Base-by-base conservation (phyloP, 768 basidiomycete species). In the Boletus insuetus region DNA sequence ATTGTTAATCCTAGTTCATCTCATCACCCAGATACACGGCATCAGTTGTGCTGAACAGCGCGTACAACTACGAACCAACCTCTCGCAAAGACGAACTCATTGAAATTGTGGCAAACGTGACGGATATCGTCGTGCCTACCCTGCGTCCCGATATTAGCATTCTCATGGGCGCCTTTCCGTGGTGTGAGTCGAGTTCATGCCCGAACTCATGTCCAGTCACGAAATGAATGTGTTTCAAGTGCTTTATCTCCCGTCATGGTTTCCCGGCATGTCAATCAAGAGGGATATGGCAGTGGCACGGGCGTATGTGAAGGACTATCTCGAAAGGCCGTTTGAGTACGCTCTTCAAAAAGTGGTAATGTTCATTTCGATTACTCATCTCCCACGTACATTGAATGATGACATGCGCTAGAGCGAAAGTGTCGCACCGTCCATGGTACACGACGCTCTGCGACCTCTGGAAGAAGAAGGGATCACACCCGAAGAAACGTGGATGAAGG, bases 201-300 rank as follows among this genome's bases (percentile, higher is more conserved):
- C 10, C 31, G 4, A 13, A 5, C 35, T 19, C 7, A 49, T 20
- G n/a, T 41, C 12, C 4, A 16, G 1, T 29, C 26, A 29, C 26
- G 26, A 14, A 6, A 20, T 11, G 5, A 17, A 8, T 16, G 1
- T 20, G 6, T 8, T 3, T 44, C n/a, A 10, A 62, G 61, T 62
- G 13, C n/a, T 60, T 8, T 50, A 53, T 7, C 53, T 62, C 17
- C 61, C 59, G 9, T 5, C 59, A 8, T 62, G 61, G 61, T 44
- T 62, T 13, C 61, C 61, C 1, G 59, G 53, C 1, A 54, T 48
- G 53, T 41, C 53, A 3, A 29, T 54, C 16, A 54, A 41, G 4
- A 26, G 0, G 37, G 19, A 47, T 1, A 49, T 58, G 53, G 51
- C 26, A 3, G 22, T 8, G 9, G 48, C 48, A 2, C 24, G 12